Evolutionary conservation across 495 filamentous ascomycete genomes (phyloP), one percentile per base, ranked within the genome.

Genomic region (Aspergillus sclerotioniger): DNA sequence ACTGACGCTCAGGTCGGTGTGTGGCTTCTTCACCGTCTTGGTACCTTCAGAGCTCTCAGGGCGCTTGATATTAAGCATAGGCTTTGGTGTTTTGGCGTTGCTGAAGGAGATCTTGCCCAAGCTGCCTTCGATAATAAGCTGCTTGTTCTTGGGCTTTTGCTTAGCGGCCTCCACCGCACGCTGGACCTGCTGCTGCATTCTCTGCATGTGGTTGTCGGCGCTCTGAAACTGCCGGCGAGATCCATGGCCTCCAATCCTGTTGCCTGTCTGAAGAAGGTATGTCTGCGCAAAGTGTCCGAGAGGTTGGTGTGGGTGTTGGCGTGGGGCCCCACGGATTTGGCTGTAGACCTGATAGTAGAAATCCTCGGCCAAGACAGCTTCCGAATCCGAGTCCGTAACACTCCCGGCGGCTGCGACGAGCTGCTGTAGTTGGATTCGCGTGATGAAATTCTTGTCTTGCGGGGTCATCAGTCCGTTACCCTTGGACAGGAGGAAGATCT

Each of bases 391-490:
- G 59, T 94, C 90, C 54, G 85, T 89, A 8, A 90, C 81, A 66
- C 91, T 91, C 10, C 92, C 92, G 45, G 92, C 93, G 32, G 91
- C 91, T 6, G 92, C 85, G 45, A 99, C 90, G 25, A 99, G 82
- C 65, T 98, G 95, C 69, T 98, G 95, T 39, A 99, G 80, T 67
- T 99, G 94, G 52, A 99, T 98, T 13, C 95, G 85, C 9, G 95
- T 97, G 57, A 99, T 94, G 69, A 97, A 99, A 66, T 97, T 99
- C 80, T 99, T 99, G 73, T 99, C 94, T 67, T 96, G 91, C 3
- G 95, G 95, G 17, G 95, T 98, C 94, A 99, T 99, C 54, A 99
- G 70, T 25, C 94, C 95, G 67, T 99, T 98, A 64, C 95, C 92
- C 64, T 87, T 90, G 8, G 95, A 96, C 21, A 99, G 77, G 21